Base-by-base conservation (phyloP, 2,329 filamentous ascomycete genomes). In the Microdochium trichocladiopsis region DNA sequence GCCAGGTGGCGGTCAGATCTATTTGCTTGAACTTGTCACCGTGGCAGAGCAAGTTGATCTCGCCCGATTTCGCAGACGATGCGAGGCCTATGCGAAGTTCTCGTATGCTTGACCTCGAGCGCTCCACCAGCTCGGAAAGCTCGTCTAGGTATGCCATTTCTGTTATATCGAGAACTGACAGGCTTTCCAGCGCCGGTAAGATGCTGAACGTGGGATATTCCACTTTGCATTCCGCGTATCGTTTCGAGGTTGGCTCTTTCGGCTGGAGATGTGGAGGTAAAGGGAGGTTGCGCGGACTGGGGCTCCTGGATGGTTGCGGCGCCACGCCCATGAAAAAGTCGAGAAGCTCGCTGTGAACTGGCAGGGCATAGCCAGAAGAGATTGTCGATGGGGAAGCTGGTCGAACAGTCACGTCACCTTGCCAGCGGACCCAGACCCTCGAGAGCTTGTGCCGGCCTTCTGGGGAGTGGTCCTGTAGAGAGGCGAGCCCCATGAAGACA, bases 131-230 rank as follows among this genome's bases (percentile, higher is more conserved):
- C 43, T 89, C 75, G 51, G 86, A 86, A 80, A 94, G 87, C 69
- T 94, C 90, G 62, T 93, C 88, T 36, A 93, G 70, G 65, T 94
- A 94, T 25, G 85, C 79, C n/a, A 90, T 69, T 63, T 93, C 88
- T 61, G 94, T 90, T 54, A 94, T 87, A 59, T 94, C 87, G 43
- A 94, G 73, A 1, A 92, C 89, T 50, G 81, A 88, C 53, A 94
- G 67, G 58, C 85, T 90, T 66, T 84, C 87, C 50, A 94, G 68
- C 1, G 88, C 78, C 10, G 88, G 88, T 8, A 95, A 73, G 10
- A 89, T 81, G 47, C 87, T 93, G 60, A 94, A 88, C 2, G 87
- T 90, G 1, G 89, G 89, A 59, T 88, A 87, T 67, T 93, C 88
- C 24, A 90, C 84, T 51, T 79, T 76, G 58, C 74, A 76, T 52